A percentile compares a stretch with the other conserved stretches of the same genome.
These are phyloP conservation scores for Paraphoma sp. DNA, from an alignment of 2,329 filamentous ascomycete genomes.

Conservation along the genomic window DNA sequence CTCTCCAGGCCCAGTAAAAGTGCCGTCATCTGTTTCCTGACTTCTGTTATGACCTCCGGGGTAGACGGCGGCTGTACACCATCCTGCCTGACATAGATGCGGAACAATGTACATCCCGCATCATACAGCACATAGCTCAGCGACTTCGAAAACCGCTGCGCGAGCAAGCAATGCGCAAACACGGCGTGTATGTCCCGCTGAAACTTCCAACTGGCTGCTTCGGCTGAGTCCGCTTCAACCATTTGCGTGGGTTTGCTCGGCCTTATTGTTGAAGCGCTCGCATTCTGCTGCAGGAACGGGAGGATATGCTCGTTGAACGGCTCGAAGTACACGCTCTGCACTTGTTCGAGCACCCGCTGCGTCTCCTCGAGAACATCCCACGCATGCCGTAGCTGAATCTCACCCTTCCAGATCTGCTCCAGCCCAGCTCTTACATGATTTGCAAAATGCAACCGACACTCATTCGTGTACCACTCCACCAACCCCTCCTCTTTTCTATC, in stretches of 20 bases:
- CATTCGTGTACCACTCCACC: conserved; percentile 55
- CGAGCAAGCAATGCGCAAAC: conserved; percentile 66
- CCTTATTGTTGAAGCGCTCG: conserved; percentile 33
- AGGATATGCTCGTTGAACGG: conserved; percentile 44
- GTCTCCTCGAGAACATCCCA: conserved; percentile 46
- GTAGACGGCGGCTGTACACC: conserved; percentile 22
- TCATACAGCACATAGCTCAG: conserved; percentile 62
- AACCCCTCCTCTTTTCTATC: conserved; percentile 39
- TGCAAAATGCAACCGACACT: conserved; percentile 52
- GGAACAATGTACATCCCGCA: conserved; percentile 58
- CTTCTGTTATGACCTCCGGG: conserved; percentile 31
- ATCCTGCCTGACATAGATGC: conserved; percentile 41
- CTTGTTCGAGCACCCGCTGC: conserved; percentile 42
- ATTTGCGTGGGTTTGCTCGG: conserved; percentile 49
- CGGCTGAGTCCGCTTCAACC: conserved; percentile 19
- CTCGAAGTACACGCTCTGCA: conserved; percentile 47
- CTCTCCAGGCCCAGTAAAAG: conserved; percentile 66
- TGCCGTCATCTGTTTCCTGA: conserved; percentile 60
- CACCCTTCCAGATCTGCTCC: conserved; percentile 36
- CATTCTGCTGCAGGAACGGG: conserved; percentile 34
- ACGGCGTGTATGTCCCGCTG: conserved; percentile 68
- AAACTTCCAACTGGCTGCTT: conserved; percentile 55
- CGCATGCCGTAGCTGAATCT: conserved; percentile 32
- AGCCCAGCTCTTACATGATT: conserved; percentile 36
- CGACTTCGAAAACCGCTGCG: conserved; percentile 60